Evolutionary conservation across 345 rosid species (phyloP).

Genomic region (Punica granatum): DNA sequence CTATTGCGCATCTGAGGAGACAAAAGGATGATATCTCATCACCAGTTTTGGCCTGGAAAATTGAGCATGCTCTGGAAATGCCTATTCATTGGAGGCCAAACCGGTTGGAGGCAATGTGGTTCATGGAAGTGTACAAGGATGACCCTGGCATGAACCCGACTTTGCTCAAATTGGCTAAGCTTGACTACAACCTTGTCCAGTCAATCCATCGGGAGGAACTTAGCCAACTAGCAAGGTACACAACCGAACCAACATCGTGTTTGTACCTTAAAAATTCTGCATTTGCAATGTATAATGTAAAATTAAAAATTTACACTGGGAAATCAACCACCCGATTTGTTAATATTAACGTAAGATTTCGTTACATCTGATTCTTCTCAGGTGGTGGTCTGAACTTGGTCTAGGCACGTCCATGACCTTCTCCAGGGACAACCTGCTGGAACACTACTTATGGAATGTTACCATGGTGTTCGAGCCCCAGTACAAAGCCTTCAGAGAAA

Average conservation of each 20-base stretch:
- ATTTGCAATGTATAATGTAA: neutral
- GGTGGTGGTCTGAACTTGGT: slow-evolving; percentile 11
- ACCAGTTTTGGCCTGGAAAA: neutral
- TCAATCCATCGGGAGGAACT: neutral
- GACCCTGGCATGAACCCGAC: slow-evolving; percentile 6
- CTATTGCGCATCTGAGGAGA: neutral
- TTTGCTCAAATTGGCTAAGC: slow-evolving; percentile 2
- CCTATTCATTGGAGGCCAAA: slow-evolving; percentile 17
- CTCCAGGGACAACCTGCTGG: slow-evolving; percentile 9
- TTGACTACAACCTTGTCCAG: slow-evolving; percentile 7
- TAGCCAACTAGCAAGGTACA: neutral
- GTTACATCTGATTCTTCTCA: neutral
- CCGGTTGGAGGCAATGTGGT: slow-evolving; percentile 16
- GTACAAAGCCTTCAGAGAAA: neutral
- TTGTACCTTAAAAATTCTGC: no score
- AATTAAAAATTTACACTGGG: no score
- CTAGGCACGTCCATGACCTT: neutral
- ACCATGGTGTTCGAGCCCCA: slow-evolving; percentile 6
- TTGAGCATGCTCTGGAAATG: slow-evolving; percentile 15
- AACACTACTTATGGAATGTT: slow-evolving; percentile 1
- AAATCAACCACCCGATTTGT: neutral
- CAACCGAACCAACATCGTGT: no score
- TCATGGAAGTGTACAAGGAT: slow-evolving; percentile 10
- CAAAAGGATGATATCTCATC: neutral
- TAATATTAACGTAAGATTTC: no score